Evolutionary conservation across 352 stramenopile species (phyloP), one percentile per base, ranked within the genome.

Genomic region (Phytopythium delawarense): DNA sequence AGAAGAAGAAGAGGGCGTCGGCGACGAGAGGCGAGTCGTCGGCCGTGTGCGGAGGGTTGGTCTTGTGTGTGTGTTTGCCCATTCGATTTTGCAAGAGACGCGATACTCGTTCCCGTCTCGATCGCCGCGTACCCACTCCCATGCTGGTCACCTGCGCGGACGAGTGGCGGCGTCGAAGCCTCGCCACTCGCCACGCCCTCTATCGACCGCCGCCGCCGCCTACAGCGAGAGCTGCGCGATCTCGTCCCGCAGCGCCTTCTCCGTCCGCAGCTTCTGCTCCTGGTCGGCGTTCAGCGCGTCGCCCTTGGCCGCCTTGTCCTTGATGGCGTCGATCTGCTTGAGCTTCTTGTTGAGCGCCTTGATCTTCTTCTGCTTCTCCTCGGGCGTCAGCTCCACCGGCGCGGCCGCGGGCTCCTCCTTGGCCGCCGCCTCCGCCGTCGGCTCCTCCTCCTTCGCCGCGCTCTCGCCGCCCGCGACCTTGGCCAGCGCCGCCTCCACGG

Each of bases 301-400:
- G n/a, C 87, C 87, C 16, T 62, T 69, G 18, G 80, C 76, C 49
- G 79, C 72, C 72, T 94, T 93, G 13, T 75, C 76, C 73, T 95
- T 95, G 64, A 94, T 81, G 42, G 74, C 64, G 63, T 92, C 80
- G 57, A 95, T 95, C 69, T 95, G 87, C 74, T 95, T 95, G 56
- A 95, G 73, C 66, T 94, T 95, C 72, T 95, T 95, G 63, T 81
- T 72, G 61, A 95, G 65, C 11, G 67, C 69, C 74, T 95, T 95
- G 57, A 87, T 70, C 62, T 92, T 92, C 70, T 95, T 95, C 55
- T 88, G 81, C 65, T 92, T 94, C 64, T 94, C 84, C 45, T 92
- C 84, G 5, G 74, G 58, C 30, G 81, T 89, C 57, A 94, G 63
- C 32, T 75, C 72, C 23, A 66, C 65, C 21, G 7, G 45, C 60